Percentiles rank a stretch among this genome's conserved stretches.
These are phyloP conservation scores for Coemansia sp. DNA, from an alignment of 192 early-diverging fungal genomes.

Conservation along the genomic window DNA sequence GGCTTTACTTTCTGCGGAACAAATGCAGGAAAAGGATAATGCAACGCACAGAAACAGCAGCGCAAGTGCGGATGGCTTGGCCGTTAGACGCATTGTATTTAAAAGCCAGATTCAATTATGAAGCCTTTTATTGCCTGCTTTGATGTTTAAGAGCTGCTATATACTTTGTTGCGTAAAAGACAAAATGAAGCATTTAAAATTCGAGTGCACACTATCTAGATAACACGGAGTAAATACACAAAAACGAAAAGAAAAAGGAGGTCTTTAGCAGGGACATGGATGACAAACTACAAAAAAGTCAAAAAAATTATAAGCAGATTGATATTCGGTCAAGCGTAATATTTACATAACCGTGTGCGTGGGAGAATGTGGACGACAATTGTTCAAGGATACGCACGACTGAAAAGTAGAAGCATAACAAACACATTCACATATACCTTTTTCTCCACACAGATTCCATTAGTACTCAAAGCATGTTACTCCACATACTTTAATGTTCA, in stretches of 20 bases:
- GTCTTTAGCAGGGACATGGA: too few relatives aligned
- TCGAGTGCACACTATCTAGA: too few relatives aligned
- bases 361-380: background rate
- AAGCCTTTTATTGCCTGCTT: too few relatives aligned
- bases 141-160: too few relatives aligned
- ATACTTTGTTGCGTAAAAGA: too few relatives aligned
- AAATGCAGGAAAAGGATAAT: constrained; percentile 5
- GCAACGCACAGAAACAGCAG: constrained; percentile 10
- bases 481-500: background rate
- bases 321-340: too few relatives aligned
- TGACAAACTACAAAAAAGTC: too few relatives aligned
- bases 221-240: too few relatives aligned
- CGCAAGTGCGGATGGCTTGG: background rate
- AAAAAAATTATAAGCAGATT: too few relatives aligned
- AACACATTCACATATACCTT: background rate
- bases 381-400: background rate
- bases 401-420: background rate
- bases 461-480: background rate
- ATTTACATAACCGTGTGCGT: background rate
- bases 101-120: background rate
- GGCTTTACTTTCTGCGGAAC: background rate
- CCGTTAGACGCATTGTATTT: background rate
- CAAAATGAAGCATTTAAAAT: too few relatives aligned
- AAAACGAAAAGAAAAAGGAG: too few relatives aligned
- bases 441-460: background rate